Base-by-base conservation (phyloP, 768 basidiomycete species). In the Xerocomus brunneocitrinus region DNA sequence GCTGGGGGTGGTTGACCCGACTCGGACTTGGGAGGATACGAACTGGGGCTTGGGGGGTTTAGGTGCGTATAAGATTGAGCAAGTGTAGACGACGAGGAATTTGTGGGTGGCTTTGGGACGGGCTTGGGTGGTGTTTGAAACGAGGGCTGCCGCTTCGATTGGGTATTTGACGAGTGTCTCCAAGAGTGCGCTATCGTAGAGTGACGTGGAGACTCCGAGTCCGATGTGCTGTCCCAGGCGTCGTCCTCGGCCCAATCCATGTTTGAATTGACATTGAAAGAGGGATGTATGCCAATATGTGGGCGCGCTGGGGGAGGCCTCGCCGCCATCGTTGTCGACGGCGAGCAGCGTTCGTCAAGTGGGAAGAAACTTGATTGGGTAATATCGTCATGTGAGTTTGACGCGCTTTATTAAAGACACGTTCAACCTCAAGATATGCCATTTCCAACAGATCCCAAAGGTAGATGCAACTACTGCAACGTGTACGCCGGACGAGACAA, bases 41-140 rank as follows among this genome's bases (percentile, higher is more conserved):
- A 90, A 55, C 84, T 81, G 27, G 86, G 82, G 67, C 83, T 82
- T 24, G 89, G 89, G 3, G 83, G 82, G 57, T 76, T 79, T 35
- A 92, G 71, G 68, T 91, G 88, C 44, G 89, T 92, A 69, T 89
- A 92, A 9, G 89, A 91, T 58, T 85, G 87, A 32, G 86, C 80
- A 22, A 91, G 76, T 28, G 83, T 84, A 1, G 85, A 85, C 0
- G 83, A 81, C 5, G 85, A 87, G 8, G 78, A 77, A 66, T 74
- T 76, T 19, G 62, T 68, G 55, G 68, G 57, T 7, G 72, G 68
- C 50, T 72, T 76, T 47, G 83, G 82, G 10, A 85, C 81, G 39
- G 78, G 78, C 57, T 75, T 82, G 13, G 87, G 81, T 19, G 78
- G 72, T 22, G 79, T 73, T 39, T 58, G 52, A 24, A 67, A 60